Evolutionary conservation across 2,329 filamentous ascomycete genomes (phyloP).

Genomic region (Verticillium dahliae): DNA sequence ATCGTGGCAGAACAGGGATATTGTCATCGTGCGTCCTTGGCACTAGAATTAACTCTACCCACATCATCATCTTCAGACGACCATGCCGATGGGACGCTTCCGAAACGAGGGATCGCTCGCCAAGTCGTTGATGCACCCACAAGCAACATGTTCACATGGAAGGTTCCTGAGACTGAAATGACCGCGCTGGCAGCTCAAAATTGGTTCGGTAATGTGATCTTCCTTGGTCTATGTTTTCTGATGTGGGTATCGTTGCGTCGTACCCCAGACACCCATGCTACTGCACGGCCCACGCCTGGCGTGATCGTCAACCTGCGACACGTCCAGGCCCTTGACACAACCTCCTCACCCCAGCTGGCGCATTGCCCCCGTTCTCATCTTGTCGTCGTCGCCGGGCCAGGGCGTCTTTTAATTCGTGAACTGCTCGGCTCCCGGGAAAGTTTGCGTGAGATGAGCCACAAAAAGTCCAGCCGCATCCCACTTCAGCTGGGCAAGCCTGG

Average conservation of each 20-base stretch:
- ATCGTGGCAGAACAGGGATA: background rate
- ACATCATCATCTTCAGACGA: background rate
- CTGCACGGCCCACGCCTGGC: background rate
- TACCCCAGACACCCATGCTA: background rate
- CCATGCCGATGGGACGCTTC: background rate
- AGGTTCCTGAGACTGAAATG: background rate
- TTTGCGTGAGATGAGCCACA: background rate
- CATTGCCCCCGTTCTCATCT: conserved; percentile 1
- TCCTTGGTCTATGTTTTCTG: background rate
- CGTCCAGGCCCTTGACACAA: background rate
- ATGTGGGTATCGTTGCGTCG: background rate
- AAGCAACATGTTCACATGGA: background rate
- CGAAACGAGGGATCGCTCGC: background rate
- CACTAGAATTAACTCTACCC: background rate
- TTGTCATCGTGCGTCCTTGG: background rate
- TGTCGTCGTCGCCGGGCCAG: background rate
- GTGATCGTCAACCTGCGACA: conserved; percentile 3
- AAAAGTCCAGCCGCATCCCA: background rate
- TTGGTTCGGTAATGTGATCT: background rate
- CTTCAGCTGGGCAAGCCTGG: background rate
- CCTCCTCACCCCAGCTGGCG: background rate
- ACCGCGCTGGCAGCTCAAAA: background rate
- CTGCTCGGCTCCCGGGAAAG: background rate
- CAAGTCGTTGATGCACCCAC: background rate
- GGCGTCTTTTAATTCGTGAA: background rate